These are phyloP conservation scores for Dactylorhiza incarnata DNA, from an alignment of 106 monocot species.

Conservation along the genomic window DNA sequence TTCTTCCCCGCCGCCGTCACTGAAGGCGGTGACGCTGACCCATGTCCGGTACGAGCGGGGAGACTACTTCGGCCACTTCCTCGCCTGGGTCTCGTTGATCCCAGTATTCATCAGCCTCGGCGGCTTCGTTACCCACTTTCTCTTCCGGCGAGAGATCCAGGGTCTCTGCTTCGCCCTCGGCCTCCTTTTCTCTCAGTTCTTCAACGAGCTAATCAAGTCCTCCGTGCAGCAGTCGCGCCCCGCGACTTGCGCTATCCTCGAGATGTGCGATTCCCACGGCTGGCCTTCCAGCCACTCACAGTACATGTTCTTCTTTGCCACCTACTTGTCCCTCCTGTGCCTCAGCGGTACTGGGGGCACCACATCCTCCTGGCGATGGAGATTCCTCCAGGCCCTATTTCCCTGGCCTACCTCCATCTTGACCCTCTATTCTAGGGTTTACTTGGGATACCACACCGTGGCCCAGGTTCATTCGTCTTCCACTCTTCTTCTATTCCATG, in stretches of 20 bases:
- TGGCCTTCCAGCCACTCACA: slow-evolving; percentile 98
- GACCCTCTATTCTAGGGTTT: slow-evolving; percentile 92
- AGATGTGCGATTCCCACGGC: slow-evolving; percentile 93
- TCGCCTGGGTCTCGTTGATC: slow-evolving; percentile 92
- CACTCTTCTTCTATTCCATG: not conserved
- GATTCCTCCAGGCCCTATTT: slow-evolving; percentile 26
- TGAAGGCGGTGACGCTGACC: slow-evolving; percentile 91
- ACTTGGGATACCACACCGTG: slow-evolving; percentile 91
- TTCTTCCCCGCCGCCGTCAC: slow-evolving; percentile 9
- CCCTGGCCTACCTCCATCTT: slow-evolving; percentile 75
- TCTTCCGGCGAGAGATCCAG: slow-evolving; percentile 96
- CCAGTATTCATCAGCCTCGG: slow-evolving; percentile 93
- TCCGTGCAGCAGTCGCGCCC: slow-evolving; percentile 91
- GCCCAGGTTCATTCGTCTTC: slow-evolving; percentile 46
- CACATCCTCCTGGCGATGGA: slow-evolving; percentile 13
- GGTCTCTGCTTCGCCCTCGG: slow-evolving; percentile 77
- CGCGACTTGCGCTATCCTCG: slow-evolving; percentile 69
- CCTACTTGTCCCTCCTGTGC: slow-evolving; percentile 63
- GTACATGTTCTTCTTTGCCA: slow-evolving; percentile 97
- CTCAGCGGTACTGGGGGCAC: slow-evolving; percentile 9
- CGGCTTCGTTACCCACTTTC: slow-evolving; percentile 90
- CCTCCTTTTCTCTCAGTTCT: slow-evolving; percentile 67
- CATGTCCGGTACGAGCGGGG: slow-evolving; percentile 85
- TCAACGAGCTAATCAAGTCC: slow-evolving; percentile 91
- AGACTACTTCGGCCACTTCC: slow-evolving; percentile 72